Evolutionary conservation across 352 stramenopile species (phyloP).

Genomic region (Plasmopara halstedii): DNA sequence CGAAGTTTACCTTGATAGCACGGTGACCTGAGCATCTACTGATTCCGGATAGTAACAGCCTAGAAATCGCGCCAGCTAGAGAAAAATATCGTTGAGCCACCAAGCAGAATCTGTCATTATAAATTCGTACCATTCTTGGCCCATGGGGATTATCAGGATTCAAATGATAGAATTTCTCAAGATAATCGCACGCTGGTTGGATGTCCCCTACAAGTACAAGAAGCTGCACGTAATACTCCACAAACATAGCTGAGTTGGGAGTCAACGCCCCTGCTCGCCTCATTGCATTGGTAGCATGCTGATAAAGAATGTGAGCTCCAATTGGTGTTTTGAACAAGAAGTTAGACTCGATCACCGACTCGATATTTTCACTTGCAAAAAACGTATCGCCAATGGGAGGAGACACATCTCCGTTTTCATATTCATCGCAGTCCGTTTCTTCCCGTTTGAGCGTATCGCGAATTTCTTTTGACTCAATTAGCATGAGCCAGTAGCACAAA

Average conservation of each 20-base stretch:
- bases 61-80: constrained; percentile 33
- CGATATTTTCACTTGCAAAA: constrained; percentile 16
- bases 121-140: constrained; percentile 50
- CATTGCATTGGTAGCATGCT: constrained; percentile 49
- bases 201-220: constrained; percentile 56
- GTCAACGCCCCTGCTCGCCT: constrained; percentile 50
- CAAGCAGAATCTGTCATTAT: constrained; percentile 3
- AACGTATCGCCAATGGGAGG: constrained; percentile 1
- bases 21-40: constrained; percentile 27
- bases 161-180: constrained; percentile 63
- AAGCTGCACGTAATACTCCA: constrained; percentile 69
- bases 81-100: not conserved
- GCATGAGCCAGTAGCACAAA: constrained; percentile 78
- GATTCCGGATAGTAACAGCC: constrained; percentile 44
- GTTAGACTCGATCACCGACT: constrained; percentile 42
- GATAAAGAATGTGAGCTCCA: constrained; percentile 64
- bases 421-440: constrained; percentile 17
- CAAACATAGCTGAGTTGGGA: constrained; percentile 48
- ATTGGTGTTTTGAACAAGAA: constrained; percentile 64
- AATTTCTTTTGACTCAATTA: constrained; percentile 67
- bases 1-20: constrained; percentile 23
- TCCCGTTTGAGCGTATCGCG: constrained; percentile 39
- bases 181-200: constrained; percentile 50
- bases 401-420: constrained; percentile 19
- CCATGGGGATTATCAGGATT: constrained; percentile 53